Conservation (phyloP, 148 eudicot genomes). For the Cornus controversa region DNA sequence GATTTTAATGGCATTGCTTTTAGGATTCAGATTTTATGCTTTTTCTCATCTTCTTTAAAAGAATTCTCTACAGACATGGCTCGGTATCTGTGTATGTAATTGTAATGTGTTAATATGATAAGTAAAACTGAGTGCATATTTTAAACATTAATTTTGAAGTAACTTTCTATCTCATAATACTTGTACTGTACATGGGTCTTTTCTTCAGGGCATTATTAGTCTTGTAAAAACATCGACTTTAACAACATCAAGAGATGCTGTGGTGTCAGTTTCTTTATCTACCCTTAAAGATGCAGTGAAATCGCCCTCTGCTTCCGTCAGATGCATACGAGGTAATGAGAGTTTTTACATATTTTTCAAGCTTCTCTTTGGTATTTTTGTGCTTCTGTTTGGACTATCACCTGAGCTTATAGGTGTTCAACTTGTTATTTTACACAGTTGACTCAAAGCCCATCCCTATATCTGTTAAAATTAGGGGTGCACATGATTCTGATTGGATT, state of each 20-base stretch:
- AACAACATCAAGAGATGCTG: slow-evolving; percentile 22
- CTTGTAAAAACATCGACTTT: slow-evolving; percentile 26
- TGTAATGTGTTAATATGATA: background rate
- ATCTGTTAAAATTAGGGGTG: too few relatives aligned
- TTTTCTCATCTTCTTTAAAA: background rate
- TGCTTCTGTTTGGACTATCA: background rate
- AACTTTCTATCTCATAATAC: background rate
- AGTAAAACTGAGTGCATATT: background rate
- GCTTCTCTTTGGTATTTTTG: background rate
- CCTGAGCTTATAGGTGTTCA: background rate
- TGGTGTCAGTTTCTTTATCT: slow-evolving; percentile 14
- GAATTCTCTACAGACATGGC: background rate
- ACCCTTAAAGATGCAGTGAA: slow-evolving; percentile 12
- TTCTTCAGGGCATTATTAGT: slow-evolving; percentile 33
- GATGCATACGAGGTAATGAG: slow-evolving; percentile 29
- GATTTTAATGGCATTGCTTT: background rate
- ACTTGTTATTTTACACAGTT: background rate
- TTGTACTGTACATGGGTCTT: background rate
- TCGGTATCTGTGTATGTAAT: background rate
- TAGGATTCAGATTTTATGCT: background rate
- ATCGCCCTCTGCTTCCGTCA: slow-evolving; percentile 21
- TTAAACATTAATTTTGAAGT: background rate
- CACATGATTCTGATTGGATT: too few relatives aligned
- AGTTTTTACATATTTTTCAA: background rate
- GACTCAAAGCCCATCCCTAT: background rate